Evolutionary conservation across 2,329 filamentous ascomycete genomes (phyloP), one percentile per base, ranked within the genome.

Genomic region (Rutstroemia sp.): DNA sequence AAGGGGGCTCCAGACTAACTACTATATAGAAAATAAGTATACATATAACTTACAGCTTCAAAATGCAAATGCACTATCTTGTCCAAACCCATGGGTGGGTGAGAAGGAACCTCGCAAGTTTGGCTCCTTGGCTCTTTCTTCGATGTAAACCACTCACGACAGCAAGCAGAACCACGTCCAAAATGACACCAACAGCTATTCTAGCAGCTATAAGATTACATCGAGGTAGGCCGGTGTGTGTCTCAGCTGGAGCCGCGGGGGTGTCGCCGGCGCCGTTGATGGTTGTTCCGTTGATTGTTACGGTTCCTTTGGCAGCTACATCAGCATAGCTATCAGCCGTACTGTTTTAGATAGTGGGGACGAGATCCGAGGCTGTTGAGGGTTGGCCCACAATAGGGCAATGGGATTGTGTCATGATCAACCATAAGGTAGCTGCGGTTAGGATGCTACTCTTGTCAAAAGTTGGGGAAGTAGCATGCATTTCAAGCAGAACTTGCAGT

Each of bases 351-450:
- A 44, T 45, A 6, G 14, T 44, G 27, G 50, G 50, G 5, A 45
- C 25, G 16, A 45, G 17, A n/a, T 52, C 17, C 9, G 23, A 30
- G 6, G 38, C 50, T 14, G 25, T 27, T 5, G 50, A 45, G 19
- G 39, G 17, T 52, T 52, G 42, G 50, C 50, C 12, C 45, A 39
- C 27, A 39, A 52, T 5, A 52, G 25, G 3, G 50, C 45, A 9
- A 52, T 45, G 6, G 50, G 36, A 9, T 36, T 45, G 3, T 45
- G 7, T 52, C 50, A 30, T 52, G 50, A n/a, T 52, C 36, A 9
- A 52, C 10, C 50, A 52, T 52, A 14, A 52, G 50, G 30, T 52
- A 52, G 50, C 50, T 9, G 50, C 50, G 4, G 50, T 52, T 16
- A 45, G 5, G 17, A 45, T 51, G 6, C 5, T n/a, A 5, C n/a